Evolutionary conservation across 441 rosid genomes (phyloP), one percentile per base, ranked within the genome.

Genomic region (Mallotus repandus): DNA sequence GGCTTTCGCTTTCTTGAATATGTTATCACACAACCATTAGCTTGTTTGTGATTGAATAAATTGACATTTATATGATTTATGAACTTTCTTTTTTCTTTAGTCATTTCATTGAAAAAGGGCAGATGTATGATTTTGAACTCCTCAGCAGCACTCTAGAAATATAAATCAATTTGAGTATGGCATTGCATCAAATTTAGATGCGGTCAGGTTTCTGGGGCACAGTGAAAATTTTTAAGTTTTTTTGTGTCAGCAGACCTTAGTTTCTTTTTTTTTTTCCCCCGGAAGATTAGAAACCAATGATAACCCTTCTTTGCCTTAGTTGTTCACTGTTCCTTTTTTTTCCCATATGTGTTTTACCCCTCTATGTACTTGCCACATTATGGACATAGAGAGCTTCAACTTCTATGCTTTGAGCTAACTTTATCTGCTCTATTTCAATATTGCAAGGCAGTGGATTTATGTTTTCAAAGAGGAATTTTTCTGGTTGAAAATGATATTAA

Each of bases 11-110:
- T 29, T 66, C 50, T 16, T 54, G 12, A 45, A 61, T 52, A 73
- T 45, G 2, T n/a, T 73, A 66, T 68, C 60, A 74, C 69, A 68
- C 13, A 63, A 46, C 43, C 32, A 61, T 43, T 63, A 50, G 19
- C 65, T 69, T 18, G 18, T 22, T 49, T 58, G 50, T 38, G 50
- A 66, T 59, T 21, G 22, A 59, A 50, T 11, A 49, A 58, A 35
- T 29, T 18, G 14, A 29, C n/a, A 14, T 3, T 35, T n/a, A n/a
- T 5, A 16, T 50, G 66, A 46, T 41, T 63, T 18, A 63, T 63
- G 13, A 25, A 13, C 9, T 67, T 41, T n/a, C 32, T 35, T 61
- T 61, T 52, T 54, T 21, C 50, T 53, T 5, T 57, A 45, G 43
- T 43, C 25, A 41, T 21, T 56, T 8, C 7, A 11, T 19, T 25